Evolutionary conservation across 2,329 filamentous ascomycete genomes (phyloP).

Genomic region (Zymoseptoria pseudotritici): DNA sequence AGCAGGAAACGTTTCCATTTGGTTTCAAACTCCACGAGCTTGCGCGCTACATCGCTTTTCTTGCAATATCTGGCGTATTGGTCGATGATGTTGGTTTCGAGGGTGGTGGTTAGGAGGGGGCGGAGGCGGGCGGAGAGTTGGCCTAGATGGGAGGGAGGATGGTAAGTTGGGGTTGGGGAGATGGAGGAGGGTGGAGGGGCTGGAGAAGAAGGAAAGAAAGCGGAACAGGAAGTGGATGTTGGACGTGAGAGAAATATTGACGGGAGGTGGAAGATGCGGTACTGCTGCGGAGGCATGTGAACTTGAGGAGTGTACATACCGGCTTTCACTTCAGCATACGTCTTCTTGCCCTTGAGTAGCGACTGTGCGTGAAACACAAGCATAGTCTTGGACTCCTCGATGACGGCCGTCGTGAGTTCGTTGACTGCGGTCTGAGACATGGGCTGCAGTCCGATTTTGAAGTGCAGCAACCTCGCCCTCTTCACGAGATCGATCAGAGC

Average conservation of each 20-base stretch:
- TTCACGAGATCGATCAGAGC: constrained; percentile 32
- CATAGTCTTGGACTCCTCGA: constrained; percentile 2
- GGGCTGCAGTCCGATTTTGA: constrained; percentile 36
- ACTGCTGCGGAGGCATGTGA: too few species aligned
- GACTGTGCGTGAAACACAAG: too few species aligned
- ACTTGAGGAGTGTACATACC: too few species aligned
- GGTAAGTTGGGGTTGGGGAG: neutral
- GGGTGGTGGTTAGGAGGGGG: neutral
- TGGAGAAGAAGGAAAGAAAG: too few species aligned
- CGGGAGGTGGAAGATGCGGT: too few species aligned
- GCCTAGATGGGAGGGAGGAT: too few species aligned
- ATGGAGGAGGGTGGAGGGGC: neutral
- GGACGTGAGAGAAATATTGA: too few species aligned
- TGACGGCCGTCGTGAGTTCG: constrained; percentile 26
- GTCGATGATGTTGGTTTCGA: neutral
- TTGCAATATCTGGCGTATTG: too few species aligned
- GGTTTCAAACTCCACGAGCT: constrained; percentile 19
- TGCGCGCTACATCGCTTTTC: too few species aligned
- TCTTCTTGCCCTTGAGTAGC: too few species aligned
- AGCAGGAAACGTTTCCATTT: constrained; percentile 16
- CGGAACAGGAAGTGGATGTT: too few species aligned
- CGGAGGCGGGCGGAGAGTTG: neutral
- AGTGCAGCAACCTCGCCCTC: constrained; percentile 32
- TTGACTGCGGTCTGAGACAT: constrained; percentile 28
- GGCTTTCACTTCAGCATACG: too few species aligned